Conservation (phyloP, 2,329 filamentous ascomycete species). For the Claviceps africana region DNA sequence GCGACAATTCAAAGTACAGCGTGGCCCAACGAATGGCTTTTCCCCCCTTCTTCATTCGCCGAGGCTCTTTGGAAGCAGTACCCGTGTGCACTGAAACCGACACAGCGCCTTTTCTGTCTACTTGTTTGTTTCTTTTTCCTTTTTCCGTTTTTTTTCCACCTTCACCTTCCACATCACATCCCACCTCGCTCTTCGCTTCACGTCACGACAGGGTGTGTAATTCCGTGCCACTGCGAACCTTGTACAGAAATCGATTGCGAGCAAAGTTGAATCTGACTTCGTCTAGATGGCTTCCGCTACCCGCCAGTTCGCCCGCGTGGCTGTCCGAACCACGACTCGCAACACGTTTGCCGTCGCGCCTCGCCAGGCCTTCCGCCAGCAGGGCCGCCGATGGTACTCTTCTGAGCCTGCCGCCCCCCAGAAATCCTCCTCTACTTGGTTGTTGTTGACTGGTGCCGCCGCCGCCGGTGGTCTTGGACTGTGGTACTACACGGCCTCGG, state of each 20-base stretch:
- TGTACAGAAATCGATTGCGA: not conserved
- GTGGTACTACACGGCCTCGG: conserved; percentile 49
- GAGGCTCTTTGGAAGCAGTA: not conserved
- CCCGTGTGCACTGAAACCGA: not conserved
- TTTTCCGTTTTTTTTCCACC: not conserved
- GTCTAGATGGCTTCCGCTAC: conserved; percentile 27
- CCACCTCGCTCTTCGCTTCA: not conserved
- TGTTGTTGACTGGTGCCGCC: conserved; percentile 46
- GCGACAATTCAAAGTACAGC: not conserved
- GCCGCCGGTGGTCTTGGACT: conserved; percentile 50
- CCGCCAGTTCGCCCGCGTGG: conserved; percentile 42
- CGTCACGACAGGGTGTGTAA: not conserved
- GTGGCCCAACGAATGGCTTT: conserved; percentile 2
- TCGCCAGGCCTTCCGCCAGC: conserved; percentile 57
- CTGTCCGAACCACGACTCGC: conserved; percentile 43
- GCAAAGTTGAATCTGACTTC: conserved; percentile 3
- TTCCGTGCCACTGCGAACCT: not conserved
- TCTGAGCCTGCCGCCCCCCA: conserved; percentile 43
- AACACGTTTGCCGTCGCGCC: conserved; percentile 44
- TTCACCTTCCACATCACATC: not conserved
- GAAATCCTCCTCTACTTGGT: conserved; percentile 32
- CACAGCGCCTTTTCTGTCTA: too few relatives aligned
- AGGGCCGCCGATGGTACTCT: conserved; percentile 67
- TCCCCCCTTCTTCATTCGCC: conserved; percentile 2
- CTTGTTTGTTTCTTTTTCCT: too few relatives aligned